Base-by-base conservation (phyloP, 352 stramenopile species). In the Hyphochytrium catenoides region DNA sequence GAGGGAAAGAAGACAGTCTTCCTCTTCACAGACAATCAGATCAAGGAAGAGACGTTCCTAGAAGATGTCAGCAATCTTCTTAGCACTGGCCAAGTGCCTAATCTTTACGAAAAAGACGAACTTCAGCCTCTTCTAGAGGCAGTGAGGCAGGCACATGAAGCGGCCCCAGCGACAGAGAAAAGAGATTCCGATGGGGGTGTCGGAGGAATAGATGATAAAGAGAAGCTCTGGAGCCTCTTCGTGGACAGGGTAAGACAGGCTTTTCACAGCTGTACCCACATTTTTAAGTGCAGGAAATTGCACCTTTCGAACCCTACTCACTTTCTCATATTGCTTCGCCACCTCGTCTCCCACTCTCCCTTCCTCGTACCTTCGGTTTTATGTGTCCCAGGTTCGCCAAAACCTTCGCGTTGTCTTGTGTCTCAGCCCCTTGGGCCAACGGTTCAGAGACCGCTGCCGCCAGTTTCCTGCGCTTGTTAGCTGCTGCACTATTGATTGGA, bases 51-150 rank as follows among this genome's bases (percentile, higher is more conserved):
- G 39, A 72, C 54, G 16, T 93, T 93, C 37, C 52, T 93, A 5
- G 75, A 91, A 39, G 79, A 93, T 36, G 47, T 93, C 0, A 93
- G 87, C 53, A 93, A 91, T 34, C 78, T 93, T 4, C 47, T 93
- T 2, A 86, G 68, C 29, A 84, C 61, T 18, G 79, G 79, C 6
- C 73, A 90, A 47, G 76, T 93, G 18, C 79, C 79, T 2, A 82
- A 77, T 8, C 47, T 93, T 0, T 93, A 87, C 43, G 66, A 74
- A 19, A 89, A 88, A 43, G 79, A 93, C 31, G 79, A 93, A 43
- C 57, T 87, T 29, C 58, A 54, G 0, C 52, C 51, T 1, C 69
- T 93, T 15, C 53, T 87, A 28, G 78, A 93, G 38, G 66, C 57
- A 9, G 56, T 93, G 27, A 59, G 76, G 3, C 16, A 48, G n/a